Evolutionary conservation across 1,139 yeast species (phyloP), one percentile per base, ranked within the genome.

Genomic region (Debaryomyces udenii): DNA sequence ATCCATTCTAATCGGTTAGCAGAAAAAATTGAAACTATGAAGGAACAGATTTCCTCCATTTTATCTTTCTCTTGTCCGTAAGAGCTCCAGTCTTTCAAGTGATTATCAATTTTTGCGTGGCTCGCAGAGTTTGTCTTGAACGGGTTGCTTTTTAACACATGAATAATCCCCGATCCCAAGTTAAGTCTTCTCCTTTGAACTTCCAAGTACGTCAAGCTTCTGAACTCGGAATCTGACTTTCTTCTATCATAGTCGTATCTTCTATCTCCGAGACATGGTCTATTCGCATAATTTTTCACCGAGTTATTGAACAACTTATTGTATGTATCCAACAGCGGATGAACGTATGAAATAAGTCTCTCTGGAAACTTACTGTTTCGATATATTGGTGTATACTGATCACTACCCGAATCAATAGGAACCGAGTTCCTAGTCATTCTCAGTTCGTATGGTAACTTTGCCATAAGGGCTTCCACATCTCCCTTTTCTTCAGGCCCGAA

Each of bases 121-220:
- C 60, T 55, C 17, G 51, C 55, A n/a, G 59, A 55, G n/a, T 61
- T 53, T 24, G 65, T 56, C 35, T 59, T 61, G 54, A 52, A 71
- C 46, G 74, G 68, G 49, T 73, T 76, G 44, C 69, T 66, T 29
- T 60, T 57, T 40, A 81, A 74, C 10, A 78, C 60, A 36, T 78
- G 69, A 48, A 81, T 69, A 24, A 86, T 53, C 9, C 94, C 95
- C 3, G 87, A 66, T 4, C 90, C 94, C 33, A 86, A 66, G 39
- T 76, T 62, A 39, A 63, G 59, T 41, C 78, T 71, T 39, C 82
- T 67, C 36, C 57, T 48, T 23, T 65, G 62, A 9, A 78, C 66
- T 31, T 69, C 59, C 9, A 47, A 50, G 54, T 73, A 83, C 9
- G 76, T 59, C 47, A 75, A 68, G 62, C 69, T 85, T 23, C 63